Evolutionary conservation across 805 yeast genomes (phyloP), one percentile per base, ranked within the genome.

Genomic region (Saccharomycopsis fodiens): DNA sequence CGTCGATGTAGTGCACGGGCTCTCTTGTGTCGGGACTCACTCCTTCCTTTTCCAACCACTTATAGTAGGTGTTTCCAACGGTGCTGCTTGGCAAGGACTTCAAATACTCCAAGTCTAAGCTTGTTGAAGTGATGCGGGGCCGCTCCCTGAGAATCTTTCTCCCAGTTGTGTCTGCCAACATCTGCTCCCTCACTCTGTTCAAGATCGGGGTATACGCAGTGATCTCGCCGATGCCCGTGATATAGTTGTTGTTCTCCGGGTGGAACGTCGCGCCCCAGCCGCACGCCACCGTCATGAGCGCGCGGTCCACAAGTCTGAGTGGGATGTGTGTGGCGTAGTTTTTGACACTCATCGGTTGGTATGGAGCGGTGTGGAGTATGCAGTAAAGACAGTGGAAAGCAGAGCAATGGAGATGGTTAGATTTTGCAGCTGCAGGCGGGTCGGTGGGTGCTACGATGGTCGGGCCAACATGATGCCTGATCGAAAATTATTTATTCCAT

Each of bases 11-110:
- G 50, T 77, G 78, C 7, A 93, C 97, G 1, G 87, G 82, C 2
- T 82, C 88, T 55, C 98, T 72, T 0, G 96, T 89, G 59, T 93
- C 98, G 1, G 97, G 96, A 3, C 93, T 80, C 1, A 86, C 95
- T 1, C 91, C 88, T 62, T 93, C 97, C 39, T 77, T 71, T 45
- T 81, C 82, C 15, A 88, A 70, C 96, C 96, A 88, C 35, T 72
- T 68, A 35, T 82, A 72, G 59, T 88, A 93, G n/a, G 82, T 76
- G 43, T 74, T 66, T 1, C 97, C 98, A 35, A 93, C 64, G 0
- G 95, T 74, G 54, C 78, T 79, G 16, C 67, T 67, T 0, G 95
- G 93, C 44, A 82, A 66, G 29, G 62, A 54, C 31, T 79, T 64
- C 45, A 91, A 67, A 37, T 76, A 61, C 5, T 74, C 82, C 54